Percentiles rank a stretch among this genome's conserved stretches.
Conservation (phyloP, 2,329 filamentous ascomycete genomes). For the Zymoseptoria crescenta region DNA sequence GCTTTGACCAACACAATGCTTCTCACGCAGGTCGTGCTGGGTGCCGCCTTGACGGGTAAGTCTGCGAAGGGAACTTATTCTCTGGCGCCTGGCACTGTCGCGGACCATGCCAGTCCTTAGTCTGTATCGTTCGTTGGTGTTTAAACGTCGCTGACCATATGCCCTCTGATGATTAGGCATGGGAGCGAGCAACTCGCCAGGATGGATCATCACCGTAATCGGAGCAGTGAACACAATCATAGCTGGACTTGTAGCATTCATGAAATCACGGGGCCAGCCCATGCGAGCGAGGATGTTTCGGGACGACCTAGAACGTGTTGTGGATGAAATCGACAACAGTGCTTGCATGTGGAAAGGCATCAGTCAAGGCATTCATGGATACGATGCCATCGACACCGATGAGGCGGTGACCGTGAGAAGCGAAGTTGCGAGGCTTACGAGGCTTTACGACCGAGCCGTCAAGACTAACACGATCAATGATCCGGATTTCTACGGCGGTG, state of each 20-base stretch:
- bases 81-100: too few relatives aligned
- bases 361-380: conserved; percentile 35
- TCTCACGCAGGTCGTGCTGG: conserved; percentile 34
- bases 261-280: conserved; percentile 35
- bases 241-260: conserved; percentile 34
- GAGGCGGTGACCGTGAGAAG: conserved; percentile 36
- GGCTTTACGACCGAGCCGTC: conserved; percentile 34
- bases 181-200: conserved; percentile 30
- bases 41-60: conserved; percentile 32
- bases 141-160: too few relatives aligned
- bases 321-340: conserved; percentile 37
- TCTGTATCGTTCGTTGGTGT: too few relatives aligned
- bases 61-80: too few relatives aligned
- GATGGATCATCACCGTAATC: conserved; percentile 34
- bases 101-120: too few relatives aligned
- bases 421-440: conserved; percentile 29
- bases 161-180: conserved; percentile 7
- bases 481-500: conserved; percentile 33
- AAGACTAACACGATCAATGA: conserved; percentile 34
- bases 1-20: conserved; percentile 32
- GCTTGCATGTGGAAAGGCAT: conserved; percentile 40
- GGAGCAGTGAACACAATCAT: conserved; percentile 36
- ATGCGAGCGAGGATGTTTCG: conserved; percentile 35
- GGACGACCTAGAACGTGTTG: conserved; percentile 34
- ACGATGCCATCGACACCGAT: conserved; percentile 40